A percentile compares a stretch with the other conserved stretches of the same genome.
Evolutionary conservation across 768 basidiomycete species (phyloP).

Genomic region (Tylopilus felleus): DNA sequence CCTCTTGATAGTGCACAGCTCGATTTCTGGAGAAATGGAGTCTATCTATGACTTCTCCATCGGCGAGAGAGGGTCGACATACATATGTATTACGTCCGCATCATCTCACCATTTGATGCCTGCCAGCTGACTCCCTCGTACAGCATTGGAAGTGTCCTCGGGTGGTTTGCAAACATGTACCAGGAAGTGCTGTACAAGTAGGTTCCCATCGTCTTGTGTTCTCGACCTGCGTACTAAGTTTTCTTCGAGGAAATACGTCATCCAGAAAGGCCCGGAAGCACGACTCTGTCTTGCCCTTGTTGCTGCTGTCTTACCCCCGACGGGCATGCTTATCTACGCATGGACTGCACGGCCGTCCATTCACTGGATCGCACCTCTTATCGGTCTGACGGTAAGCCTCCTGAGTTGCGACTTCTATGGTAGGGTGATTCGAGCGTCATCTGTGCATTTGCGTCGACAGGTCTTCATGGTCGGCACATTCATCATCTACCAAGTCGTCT

Average conservation of each 20-base stretch:
- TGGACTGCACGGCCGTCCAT: slow-evolving; percentile 57
- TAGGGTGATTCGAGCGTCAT: not conserved
- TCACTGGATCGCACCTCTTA: slow-evolving; percentile 52
- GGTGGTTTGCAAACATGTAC: slow-evolving; percentile 43
- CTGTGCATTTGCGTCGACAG: slow-evolving; percentile 25
- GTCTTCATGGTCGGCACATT: slow-evolving; percentile 50
- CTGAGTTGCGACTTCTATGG: not conserved
- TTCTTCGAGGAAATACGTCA: slow-evolving; percentile 28
- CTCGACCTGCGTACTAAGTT: not conserved
- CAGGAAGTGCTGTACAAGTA: slow-evolving; percentile 53
- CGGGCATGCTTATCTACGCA: slow-evolving; percentile 69
- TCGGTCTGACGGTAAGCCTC: slow-evolving; percentile 25
- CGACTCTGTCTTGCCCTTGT: slow-evolving; percentile 56
- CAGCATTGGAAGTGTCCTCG: slow-evolving; percentile 56
- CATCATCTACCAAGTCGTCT: slow-evolving; percentile 56
- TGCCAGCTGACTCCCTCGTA: not conserved
- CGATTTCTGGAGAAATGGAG: slow-evolving; percentile 53
- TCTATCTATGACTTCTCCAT: slow-evolving; percentile 56
- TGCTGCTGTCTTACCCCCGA: slow-evolving; percentile 51
- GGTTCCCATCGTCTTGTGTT: slow-evolving; percentile 9
- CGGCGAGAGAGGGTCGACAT: slow-evolving; percentile 59
- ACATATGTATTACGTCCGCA: slow-evolving; percentile 52
- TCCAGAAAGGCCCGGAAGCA: slow-evolving; percentile 48
- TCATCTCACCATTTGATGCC: not conserved
- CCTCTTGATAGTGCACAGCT: slow-evolving; percentile 35